Conservation (phyloP, 176 grass and related monocot species). For the Zizania latifolia region DNA sequence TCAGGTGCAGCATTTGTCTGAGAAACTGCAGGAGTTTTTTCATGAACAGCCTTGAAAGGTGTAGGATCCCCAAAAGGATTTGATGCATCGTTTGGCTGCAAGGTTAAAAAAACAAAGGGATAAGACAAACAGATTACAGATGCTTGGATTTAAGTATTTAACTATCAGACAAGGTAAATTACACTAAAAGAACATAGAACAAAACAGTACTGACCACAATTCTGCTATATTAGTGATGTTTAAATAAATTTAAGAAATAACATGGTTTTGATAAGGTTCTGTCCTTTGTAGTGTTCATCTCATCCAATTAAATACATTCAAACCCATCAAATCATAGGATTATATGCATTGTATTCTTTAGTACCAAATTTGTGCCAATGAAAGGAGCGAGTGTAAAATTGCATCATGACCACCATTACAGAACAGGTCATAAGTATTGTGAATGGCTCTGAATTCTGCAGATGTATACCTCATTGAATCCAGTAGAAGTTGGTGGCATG, state of each 20-base stretch:
- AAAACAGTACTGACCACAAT: background rate
- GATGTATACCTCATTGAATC: constrained; percentile 57
- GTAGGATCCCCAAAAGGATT: constrained; percentile 90
- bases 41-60: constrained; percentile 70
- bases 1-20: constrained; percentile 41
- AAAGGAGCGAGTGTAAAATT: background rate
- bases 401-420: background rate
- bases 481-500: constrained; percentile 49
- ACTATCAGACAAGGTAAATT: background rate
- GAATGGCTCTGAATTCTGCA: background rate
- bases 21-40: constrained; percentile 45
- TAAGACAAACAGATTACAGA: constrained; percentile 21
- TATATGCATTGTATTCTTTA: background rate
- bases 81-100: constrained; percentile 37
- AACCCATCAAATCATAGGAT: background rate
- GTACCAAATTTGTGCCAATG: background rate
- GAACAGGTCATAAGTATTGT: background rate
- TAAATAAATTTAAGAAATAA: background rate
- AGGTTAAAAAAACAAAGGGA: background rate
- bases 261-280: background rate
- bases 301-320: background rate
- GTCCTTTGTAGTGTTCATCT: background rate
- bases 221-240: background rate
- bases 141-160: background rate
- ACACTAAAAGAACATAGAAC: background rate